Conservation (phyloP, 371 early-diverging fungal species). For the Apophysomyces trapeziformis region DNA sequence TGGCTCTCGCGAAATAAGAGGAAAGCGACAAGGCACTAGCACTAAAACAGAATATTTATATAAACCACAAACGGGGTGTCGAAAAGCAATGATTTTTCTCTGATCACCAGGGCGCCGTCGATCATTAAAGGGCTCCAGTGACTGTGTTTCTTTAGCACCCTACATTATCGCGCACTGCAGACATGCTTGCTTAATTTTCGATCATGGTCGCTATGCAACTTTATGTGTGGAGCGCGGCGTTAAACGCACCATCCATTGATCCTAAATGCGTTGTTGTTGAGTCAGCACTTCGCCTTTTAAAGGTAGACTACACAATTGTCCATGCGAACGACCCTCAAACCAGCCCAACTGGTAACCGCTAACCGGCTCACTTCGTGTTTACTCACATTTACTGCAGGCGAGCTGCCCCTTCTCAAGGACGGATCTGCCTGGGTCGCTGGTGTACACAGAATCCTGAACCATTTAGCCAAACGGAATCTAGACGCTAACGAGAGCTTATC, state of each 20-base stretch:
- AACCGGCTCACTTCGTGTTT: not conserved
- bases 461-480: constrained; percentile 51
- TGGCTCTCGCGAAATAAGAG: no score
- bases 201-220: constrained; percentile 45
- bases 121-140: no score
- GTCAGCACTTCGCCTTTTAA: constrained; percentile 56
- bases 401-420: constrained; percentile 65
- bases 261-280: constrained; percentile 61
- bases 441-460: constrained; percentile 54
- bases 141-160: constrained; percentile 1
- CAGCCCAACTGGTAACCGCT: constrained; percentile 59
- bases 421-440: constrained; percentile 66
- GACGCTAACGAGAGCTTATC: constrained; percentile 55
- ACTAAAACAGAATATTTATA: no score
- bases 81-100: no score
- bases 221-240: constrained; percentile 62
- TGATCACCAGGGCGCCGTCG: no score
- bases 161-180: not conserved
- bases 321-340: constrained; percentile 59
- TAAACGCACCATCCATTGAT: constrained; percentile 65
- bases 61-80: no score
- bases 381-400: constrained; percentile 40
- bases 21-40: no score
- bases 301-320: constrained; percentile 51
- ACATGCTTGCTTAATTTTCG: not conserved